Percentiles rank a stretch among this genome's conserved stretches.
Conservation (phyloP, 768 basidiomycete genomes). For the Auriscalpium microsporum region DNA sequence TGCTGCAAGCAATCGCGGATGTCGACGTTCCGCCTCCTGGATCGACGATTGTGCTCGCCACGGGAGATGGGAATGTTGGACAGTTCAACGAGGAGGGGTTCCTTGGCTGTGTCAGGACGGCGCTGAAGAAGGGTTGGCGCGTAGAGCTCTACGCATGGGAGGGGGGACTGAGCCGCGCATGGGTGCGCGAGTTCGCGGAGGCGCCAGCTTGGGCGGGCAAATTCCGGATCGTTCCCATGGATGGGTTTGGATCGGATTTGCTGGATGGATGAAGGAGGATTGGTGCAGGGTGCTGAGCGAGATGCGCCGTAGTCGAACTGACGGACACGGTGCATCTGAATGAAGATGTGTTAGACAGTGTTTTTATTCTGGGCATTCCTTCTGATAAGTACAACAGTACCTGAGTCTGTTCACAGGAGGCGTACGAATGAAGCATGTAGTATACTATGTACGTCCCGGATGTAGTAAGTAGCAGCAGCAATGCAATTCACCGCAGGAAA, state of each 20-base stretch:
- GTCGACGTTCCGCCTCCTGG: constrained; percentile 54
- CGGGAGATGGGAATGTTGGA: constrained; percentile 87
- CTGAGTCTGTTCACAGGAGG: too few species aligned
- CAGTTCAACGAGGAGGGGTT: constrained; percentile 94
- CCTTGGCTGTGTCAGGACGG: constrained; percentile 76
- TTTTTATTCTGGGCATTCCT: neutral
- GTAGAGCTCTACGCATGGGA: constrained; percentile 96
- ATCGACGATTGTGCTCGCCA: constrained; percentile 83
- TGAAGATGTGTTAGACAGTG: neutral
- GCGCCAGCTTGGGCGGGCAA: constrained; percentile 14
- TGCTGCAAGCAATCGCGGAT: constrained; percentile 76
- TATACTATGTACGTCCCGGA: too few species aligned
- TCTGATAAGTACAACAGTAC: too few species aligned
- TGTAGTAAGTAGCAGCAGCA: too few species aligned
- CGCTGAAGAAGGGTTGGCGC: constrained; percentile 83
- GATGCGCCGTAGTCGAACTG: neutral
- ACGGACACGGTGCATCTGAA: neutral
- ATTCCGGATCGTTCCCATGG: constrained; percentile 28
- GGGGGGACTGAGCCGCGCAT: constrained; percentile 69
- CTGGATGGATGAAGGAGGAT: constrained; percentile 23
- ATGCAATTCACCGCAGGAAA: too few species aligned
- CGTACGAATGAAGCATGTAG: too few species aligned
- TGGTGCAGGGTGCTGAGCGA: neutral
- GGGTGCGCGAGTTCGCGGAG: constrained; percentile 64
- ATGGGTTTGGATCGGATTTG: constrained; percentile 29